A percentile compares a stretch with the other conserved stretches of the same genome.
These are phyloP conservation scores for Arxiozyma slooffiae DNA, from an alignment of 1,139 yeast genomes.

Conservation along the genomic window DNA sequence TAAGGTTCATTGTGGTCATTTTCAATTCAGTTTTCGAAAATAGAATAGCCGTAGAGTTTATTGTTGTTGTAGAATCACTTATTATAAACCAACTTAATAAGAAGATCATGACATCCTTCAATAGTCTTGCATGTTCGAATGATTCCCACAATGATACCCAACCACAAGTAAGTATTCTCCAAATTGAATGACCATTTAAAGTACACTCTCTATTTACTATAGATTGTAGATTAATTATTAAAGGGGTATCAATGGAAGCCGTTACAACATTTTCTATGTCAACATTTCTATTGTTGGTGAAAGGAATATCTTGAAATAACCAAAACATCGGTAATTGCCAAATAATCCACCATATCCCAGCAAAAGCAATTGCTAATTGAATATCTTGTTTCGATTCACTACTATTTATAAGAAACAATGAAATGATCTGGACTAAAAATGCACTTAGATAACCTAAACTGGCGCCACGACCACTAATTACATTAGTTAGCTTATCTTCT, in stretches of 20 bases:
- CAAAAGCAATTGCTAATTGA: conserved; percentile 46
- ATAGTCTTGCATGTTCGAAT: conserved; percentile 43
- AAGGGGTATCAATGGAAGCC: neutral
- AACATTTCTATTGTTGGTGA: neutral
- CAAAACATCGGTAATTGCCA: conserved; percentile 50
- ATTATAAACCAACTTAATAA: conserved; percentile 60
- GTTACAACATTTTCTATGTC: neutral
- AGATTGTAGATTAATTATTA: neutral
- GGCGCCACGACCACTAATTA: conserved; percentile 55
- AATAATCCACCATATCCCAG: conserved; percentile 63
- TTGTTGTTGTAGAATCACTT: conserved; percentile 61
- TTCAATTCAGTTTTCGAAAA: conserved; percentile 57
- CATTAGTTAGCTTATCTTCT: conserved; percentile 30
- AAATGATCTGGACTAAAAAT: conserved; percentile 46
- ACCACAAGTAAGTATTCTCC: conserved; percentile 39
- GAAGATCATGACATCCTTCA: conserved; percentile 52
- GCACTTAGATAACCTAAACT: conserved; percentile 61
- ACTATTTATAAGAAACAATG: conserved; percentile 41
- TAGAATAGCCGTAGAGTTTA: conserved; percentile 61
- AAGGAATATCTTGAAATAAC: conserved; percentile 32
- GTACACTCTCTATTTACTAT: neutral
- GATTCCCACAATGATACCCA: conserved; percentile 49
- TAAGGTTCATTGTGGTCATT: conserved; percentile 55
- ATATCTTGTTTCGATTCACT: conserved; percentile 41
- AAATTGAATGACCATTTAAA: neutral